phyloP scores from a whole-genome alignment of 345 rosid species.

The Brassica juncea region DNA sequence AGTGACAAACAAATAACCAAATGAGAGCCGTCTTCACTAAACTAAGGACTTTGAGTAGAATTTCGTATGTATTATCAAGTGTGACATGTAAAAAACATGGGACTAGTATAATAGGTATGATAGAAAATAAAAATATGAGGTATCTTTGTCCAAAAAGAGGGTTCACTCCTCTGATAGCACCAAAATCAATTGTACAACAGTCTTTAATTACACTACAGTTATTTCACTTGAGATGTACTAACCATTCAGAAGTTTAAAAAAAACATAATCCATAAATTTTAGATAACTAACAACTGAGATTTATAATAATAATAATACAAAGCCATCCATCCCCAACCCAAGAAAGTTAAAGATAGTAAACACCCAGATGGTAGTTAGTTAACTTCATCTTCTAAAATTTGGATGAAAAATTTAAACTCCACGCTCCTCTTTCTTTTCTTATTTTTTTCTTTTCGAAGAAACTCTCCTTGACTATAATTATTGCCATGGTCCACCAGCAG shows the following conservation, averaged over 20 bases:
- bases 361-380: slow-evolving; percentile 12
- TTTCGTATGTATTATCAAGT: not conserved
- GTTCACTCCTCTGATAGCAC: slow-evolving; percentile 11
- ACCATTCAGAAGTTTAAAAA: not conserved
- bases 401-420: slow-evolving; percentile 24
- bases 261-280: not conserved
- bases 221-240: not conserved
- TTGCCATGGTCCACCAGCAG: slow-evolving; percentile 38
- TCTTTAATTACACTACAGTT: not conserved
- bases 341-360: slow-evolving; percentile 27
- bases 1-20: slow-evolving; percentile 16
- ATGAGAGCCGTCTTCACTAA: not conserved
- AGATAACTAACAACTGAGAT: slow-evolving; percentile 16
- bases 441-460: not conserved
- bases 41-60: not conserved
- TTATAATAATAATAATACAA: slow-evolving; percentile 24
- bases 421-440: not conserved
- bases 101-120: not conserved
- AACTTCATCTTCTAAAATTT: slow-evolving; percentile 28
- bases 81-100: not conserved
- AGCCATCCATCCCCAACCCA: slow-evolving; percentile 32
- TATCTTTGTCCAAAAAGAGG: not conserved
- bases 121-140: not conserved
- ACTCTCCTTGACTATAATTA: slow-evolving; percentile 9
- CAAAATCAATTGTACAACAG: not conserved